Evolutionary conservation across 2,329 filamentous ascomycete genomes (phyloP).

Genomic region (Pseudocercospora eumusae): DNA sequence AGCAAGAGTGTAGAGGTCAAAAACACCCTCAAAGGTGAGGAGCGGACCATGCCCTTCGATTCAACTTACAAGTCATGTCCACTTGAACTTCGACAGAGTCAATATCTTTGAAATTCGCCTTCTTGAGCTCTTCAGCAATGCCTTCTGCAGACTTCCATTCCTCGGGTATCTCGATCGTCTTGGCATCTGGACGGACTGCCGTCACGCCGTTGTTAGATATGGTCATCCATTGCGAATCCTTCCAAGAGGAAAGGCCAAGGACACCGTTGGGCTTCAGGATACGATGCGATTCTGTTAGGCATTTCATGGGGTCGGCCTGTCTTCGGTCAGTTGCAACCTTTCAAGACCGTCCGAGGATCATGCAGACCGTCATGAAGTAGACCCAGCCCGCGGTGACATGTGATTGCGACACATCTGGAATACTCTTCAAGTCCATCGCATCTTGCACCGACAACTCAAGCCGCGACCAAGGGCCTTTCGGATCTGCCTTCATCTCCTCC

Average conservation of each 20-base stretch:
- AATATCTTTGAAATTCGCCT: slow-evolving; percentile 37
- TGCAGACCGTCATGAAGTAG: slow-evolving; percentile 35
- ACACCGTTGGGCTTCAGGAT: slow-evolving; percentile 34
- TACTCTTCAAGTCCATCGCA: slow-evolving; percentile 33
- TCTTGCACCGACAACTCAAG: slow-evolving; percentile 32
- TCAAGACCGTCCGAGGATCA: slow-evolving; percentile 13
- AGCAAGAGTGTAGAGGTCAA: background rate
- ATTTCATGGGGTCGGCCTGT: slow-evolving; percentile 21
- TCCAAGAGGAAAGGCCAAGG: slow-evolving; percentile 34
- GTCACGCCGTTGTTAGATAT: slow-evolving; percentile 27
- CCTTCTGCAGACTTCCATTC: slow-evolving; percentile 30
- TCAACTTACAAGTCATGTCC: slow-evolving; percentile 31
- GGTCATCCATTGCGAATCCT: slow-evolving; percentile 35
- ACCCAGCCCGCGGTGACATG: slow-evolving; percentile 39
- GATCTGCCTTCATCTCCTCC: slow-evolving; percentile 20
- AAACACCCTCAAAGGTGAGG: background rate
- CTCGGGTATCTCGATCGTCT: slow-evolving; percentile 28
- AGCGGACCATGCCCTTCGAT: slow-evolving; percentile 1
- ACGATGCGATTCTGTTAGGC: slow-evolving; percentile 31
- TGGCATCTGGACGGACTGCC: slow-evolving; percentile 27
- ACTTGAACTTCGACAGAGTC: slow-evolving; percentile 29
- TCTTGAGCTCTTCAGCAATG: slow-evolving; percentile 31
- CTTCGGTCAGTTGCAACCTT: slow-evolving; percentile 20
- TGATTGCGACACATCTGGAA: slow-evolving; percentile 29
- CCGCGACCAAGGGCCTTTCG: slow-evolving; percentile 30